These are phyloP conservation scores for Aspergillus candidus DNA, from an alignment of 2,329 filamentous ascomycete genomes.

Conservation along the genomic window DNA sequence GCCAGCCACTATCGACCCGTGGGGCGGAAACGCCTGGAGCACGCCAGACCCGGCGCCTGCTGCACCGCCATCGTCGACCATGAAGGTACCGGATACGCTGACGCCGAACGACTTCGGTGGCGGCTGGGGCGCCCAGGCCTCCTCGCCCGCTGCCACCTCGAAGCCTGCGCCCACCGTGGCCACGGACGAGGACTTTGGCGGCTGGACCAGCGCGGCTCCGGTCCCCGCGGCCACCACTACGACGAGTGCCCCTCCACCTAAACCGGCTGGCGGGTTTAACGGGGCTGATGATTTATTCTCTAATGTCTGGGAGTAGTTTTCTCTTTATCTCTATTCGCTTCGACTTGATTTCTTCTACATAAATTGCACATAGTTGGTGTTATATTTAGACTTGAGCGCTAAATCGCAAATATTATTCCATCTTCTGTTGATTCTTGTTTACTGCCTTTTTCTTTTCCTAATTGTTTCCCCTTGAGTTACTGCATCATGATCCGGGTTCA, in stretches of 20 bases:
- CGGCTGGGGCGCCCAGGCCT: slow-evolving; percentile 51
- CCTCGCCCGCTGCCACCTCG: slow-evolving; percentile 19
- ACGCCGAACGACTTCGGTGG: slow-evolving; percentile 59
- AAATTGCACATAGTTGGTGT: slow-evolving; percentile 11
- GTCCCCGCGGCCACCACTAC: slow-evolving; percentile 38
- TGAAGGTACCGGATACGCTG: slow-evolving; percentile 42
- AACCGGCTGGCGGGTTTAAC: slow-evolving; percentile 58
- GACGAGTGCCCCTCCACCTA: slow-evolving; percentile 34
- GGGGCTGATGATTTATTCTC: slow-evolving; percentile 78
- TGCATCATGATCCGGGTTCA: too few relatives aligned
- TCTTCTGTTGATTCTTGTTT: neutral
- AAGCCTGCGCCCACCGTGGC: slow-evolving; percentile 58
- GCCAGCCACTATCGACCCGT: slow-evolving; percentile 59
- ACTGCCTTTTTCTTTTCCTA: neutral
- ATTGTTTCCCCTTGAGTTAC: neutral
- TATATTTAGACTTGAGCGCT: slow-evolving; percentile 12
- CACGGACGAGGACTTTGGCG: slow-evolving; percentile 91
- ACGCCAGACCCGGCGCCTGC: slow-evolving; percentile 53
- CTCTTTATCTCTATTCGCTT: slow-evolving; percentile 1
- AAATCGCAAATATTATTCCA: slow-evolving; percentile 3
- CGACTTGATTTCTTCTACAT: slow-evolving; percentile 15
- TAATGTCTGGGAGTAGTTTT: slow-evolving; percentile 78
- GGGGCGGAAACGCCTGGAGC: slow-evolving; percentile 83
- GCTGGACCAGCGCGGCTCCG: slow-evolving; percentile 74
- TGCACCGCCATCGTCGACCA: slow-evolving; percentile 30